These are phyloP conservation scores for Colletotrichum graminicola DNA, from an alignment of 2,329 filamentous ascomycete genomes.

Conservation along the genomic window DNA sequence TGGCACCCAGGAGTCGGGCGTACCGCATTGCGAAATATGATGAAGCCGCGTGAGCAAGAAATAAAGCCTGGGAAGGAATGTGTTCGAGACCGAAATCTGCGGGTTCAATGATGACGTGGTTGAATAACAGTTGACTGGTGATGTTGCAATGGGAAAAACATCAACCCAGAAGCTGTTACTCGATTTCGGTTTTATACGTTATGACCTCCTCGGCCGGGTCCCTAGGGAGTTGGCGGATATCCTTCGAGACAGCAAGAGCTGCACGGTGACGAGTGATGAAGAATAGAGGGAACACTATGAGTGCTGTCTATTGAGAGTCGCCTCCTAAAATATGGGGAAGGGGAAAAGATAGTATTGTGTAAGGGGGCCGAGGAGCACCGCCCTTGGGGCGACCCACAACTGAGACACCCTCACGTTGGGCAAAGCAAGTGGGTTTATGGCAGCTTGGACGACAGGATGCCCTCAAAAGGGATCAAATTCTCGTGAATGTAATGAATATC, in stretches of 20 bases:
- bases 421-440: background rate
- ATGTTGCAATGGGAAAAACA: background rate
- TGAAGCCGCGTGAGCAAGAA: background rate
- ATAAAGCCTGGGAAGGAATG: background rate
- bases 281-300: slow-evolving; percentile 33
- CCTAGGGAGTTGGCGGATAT: slow-evolving; percentile 5
- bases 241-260: background rate
- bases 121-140: background rate
- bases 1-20: slow-evolving; percentile 7
- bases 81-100: no score
- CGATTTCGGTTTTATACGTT: slow-evolving; percentile 19
- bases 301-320: slow-evolving; percentile 1
- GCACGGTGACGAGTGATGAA: background rate
- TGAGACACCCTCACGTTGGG: slow-evolving; percentile 21
- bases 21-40: slow-evolving; percentile 17
- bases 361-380: slow-evolving; percentile 17
- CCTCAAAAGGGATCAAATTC: background rate
- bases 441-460: background rate
- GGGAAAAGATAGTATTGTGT: slow-evolving; percentile 13
- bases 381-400: slow-evolving; percentile 9
- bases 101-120: background rate
- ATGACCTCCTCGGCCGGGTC: background rate
- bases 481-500: slow-evolving; percentile 19
- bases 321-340: background rate
- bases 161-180: background rate